A percentile compares a stretch with the other conserved stretches of the same genome.
These are phyloP conservation scores for Yarrowia keelungensis DNA, from an alignment of 805 yeast genomes.

Conservation along the genomic window DNA sequence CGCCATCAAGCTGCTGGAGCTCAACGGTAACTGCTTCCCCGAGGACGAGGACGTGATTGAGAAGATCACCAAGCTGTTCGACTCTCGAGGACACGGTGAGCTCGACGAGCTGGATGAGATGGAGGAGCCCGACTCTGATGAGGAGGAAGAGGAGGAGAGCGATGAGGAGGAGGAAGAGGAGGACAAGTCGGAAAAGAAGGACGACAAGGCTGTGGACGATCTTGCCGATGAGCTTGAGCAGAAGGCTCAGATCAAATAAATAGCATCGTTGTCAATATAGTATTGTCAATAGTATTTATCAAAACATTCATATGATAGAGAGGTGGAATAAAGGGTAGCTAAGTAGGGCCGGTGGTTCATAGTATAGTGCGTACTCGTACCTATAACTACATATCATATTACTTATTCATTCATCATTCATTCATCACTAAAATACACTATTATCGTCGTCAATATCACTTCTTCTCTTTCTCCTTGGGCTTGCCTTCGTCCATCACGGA, in stretches of 20 bases:
- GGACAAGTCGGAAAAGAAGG: conserved; percentile 46
- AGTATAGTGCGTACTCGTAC: no score
- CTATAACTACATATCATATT: no score
- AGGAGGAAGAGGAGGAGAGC: conserved; percentile 68
- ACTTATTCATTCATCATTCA: background rate
- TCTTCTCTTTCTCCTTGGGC: conserved; percentile 7
- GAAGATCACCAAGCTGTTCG: conserved; percentile 66
- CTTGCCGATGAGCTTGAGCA: conserved; percentile 63
- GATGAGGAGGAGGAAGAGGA: conserved; percentile 64
- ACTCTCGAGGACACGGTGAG: conserved; percentile 76
- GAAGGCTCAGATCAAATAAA: conserved; percentile 50
- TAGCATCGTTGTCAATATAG: conserved; percentile 17
- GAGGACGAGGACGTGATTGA: conserved; percentile 82
- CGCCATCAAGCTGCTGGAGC: conserved; percentile 69
- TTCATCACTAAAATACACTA: background rate
- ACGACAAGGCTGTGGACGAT: conserved; percentile 59
- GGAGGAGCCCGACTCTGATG: conserved; percentile 80
- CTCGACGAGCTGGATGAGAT: conserved; percentile 93
- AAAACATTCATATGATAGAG: conserved; percentile 39
- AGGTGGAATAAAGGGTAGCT: no score
- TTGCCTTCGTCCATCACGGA: conserved; percentile 47
- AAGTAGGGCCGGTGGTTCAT: no score
- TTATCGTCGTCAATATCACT: background rate
- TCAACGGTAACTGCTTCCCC: conserved; percentile 91
- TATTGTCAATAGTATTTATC: conserved; percentile 13